Base-by-base conservation (phyloP, 768 basidiomycete species). In the Tulasnella sp. region DNA sequence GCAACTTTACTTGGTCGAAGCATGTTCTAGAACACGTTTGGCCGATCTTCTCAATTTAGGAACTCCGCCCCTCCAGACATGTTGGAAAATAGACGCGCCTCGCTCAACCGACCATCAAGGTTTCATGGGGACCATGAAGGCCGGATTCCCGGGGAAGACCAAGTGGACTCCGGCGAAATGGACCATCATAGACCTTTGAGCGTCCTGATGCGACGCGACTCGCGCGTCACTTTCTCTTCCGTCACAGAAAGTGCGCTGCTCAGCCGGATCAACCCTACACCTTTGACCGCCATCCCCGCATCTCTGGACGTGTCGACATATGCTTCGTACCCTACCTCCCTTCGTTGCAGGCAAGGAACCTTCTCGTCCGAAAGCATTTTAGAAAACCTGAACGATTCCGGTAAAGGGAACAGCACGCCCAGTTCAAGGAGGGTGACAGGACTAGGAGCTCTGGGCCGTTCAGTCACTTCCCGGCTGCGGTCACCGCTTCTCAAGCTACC, bases 1-100 rank as follows among this genome's bases (percentile, higher is more conserved):
- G 74, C 74, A 19, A 74, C 74, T 16, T 26, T 73, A 14, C 64
- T 74, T 9, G 74, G 74, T 22, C 74, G 74, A 22, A 62, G 73
- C 17, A 36, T 74, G 44, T 74, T 73, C 44, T 64, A 67, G 47
- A 74, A 67, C 37, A 72, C 63, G 17, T 35, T 52, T 44, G 72
- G 65, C 1, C 37, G 72, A 19, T 44, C 70, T 19, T 39, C 70
- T 36, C n/a, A 32, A 42, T 22, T 32, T 32, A 40, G 68, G 39
- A 69, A 69, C 47, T 69, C 68, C 32, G 12, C 42, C 29, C 11
- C 7, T 39, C 32, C 44, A 34, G 44, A 69, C 34, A 40, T 40
- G 41, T 35, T 37, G 37, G 66, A 70, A 42, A 47, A 44, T 16
- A 47, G 67, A 42, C 70, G 63, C 19, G 62, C 62, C 41, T 39